These are phyloP conservation scores for Microsporum canis DNA, from an alignment of 2,329 filamentous ascomycete species.

Conservation along the genomic window DNA sequence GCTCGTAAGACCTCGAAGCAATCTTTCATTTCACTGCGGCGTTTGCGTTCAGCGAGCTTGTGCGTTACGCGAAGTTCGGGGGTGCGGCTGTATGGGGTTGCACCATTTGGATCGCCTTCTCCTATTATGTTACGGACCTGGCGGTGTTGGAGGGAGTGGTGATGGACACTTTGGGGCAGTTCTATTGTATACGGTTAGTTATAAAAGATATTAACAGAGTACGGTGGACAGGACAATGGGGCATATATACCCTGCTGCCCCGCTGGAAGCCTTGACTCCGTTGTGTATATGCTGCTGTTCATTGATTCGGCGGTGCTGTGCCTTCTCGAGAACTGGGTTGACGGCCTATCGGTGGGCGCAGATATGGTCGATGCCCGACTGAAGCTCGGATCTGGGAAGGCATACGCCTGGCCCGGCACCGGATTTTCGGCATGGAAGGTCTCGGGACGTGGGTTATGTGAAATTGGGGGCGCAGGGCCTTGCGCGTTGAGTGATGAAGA, in stretches of 20 bases:
- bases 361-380: conserved; percentile 25
- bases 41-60: conserved; percentile 41
- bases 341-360: conserved; percentile 23
- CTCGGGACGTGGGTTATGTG: conserved; percentile 38
- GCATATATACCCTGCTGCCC: conserved; percentile 38
- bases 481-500: conserved; percentile 15
- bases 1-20: conserved; percentile 38
- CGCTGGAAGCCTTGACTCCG: conserved; percentile 36
- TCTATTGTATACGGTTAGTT: conserved; percentile 17
- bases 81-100: conserved; percentile 40
- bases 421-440: conserved; percentile 41
- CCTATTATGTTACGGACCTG: conserved; percentile 38
- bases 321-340: conserved; percentile 33
- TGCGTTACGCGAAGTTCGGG: conserved; percentile 41
- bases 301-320: conserved; percentile 39
- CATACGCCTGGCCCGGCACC: conserved; percentile 40
- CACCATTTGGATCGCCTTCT: conserved; percentile 33
- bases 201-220: too few relatives aligned
- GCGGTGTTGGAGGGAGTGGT: conserved; percentile 39
- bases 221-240: neutral
- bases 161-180: conserved; percentile 37
- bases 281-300: conserved; percentile 38
- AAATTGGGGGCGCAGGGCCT: conserved; percentile 32
- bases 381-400: conserved; percentile 37
- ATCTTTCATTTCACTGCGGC: conserved; percentile 43